Evolutionary conservation across 345 rosid species (phyloP), one percentile per base, ranked within the genome.

Genomic region (Capsella bursapastoris): DNA sequence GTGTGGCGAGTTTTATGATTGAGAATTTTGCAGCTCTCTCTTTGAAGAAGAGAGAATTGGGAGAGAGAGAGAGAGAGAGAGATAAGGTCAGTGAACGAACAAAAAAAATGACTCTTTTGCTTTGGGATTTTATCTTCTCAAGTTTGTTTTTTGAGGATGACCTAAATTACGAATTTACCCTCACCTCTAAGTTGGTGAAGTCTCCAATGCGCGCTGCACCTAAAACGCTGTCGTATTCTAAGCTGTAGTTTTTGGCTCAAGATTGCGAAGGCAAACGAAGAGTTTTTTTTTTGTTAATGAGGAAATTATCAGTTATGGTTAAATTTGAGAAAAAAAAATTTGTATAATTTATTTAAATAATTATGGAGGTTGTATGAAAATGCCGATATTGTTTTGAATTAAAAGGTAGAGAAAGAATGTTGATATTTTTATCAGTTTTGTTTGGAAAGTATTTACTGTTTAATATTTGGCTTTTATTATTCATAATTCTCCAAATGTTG

Each of bases 21-120:
- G 75, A 76, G 75, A 45, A 55, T 27, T 62, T 49, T 8, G 80
- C 31, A 48, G 27, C 52, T 75, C 73, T 52, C 67, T 57, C 76
- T 59, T 31, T 52, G 70, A 34, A 53, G 51, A 76, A 69, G 79
- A 76, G 79, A 76, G 71, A 56, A 64, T 63, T 70, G 80, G 70
- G 75, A 76, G 79, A 22, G 25, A 22, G 25, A 22, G 25, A 22
- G 22, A 22, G 22, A 22, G 25, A 22, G 25, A 22, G 25, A 63
- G 80, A 76, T 76, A 76, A 76, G 80, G 80, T 76, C 57, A 63
- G 75, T 70, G 71, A 70, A 53, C 80, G 59, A 63, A 76, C 75
- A 57, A 70, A 56, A 63, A 63, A 55, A 12, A 59, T 61, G 37
- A 53, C 70, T 55, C 10, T 15, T 15, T 59, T 31, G 69, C 79